Percentiles rank a stretch among this genome's conserved stretches.
These are phyloP conservation scores for Sesbania bispinosa DNA, from an alignment of 306 rosid species.

Conservation along the genomic window DNA sequence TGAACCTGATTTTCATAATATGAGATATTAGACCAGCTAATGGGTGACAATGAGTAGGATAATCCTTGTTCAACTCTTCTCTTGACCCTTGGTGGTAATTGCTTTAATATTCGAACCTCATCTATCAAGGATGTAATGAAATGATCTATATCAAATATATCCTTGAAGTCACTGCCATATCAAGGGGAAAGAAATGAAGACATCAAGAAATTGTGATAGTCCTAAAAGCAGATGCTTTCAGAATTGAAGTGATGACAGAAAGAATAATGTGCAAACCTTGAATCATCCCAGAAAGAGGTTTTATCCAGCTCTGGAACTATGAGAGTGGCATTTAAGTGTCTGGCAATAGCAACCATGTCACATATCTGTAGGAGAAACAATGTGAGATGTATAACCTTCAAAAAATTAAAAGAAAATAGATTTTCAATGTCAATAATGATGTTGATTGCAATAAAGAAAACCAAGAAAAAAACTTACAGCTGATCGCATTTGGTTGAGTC, in stretches of 20 bases:
- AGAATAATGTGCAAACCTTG: conserved; percentile 47
- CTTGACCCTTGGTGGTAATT: conserved; percentile 68
- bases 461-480: conserved; percentile 62
- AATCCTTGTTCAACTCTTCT: conserved; percentile 48
- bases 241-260: not conserved
- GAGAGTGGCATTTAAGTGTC: conserved; percentile 79
- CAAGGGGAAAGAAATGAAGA: conserved; percentile 13
- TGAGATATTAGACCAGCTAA: conserved; percentile 87
- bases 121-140: conserved; percentile 78
- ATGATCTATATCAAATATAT: conserved; percentile 73
- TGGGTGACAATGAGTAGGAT: conserved; percentile 60
- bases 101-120: conserved; percentile 73
- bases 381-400: too few species aligned
- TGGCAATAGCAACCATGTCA: conserved; percentile 92
- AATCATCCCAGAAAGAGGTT: conserved; percentile 90
- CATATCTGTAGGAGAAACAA: conserved; percentile 80
- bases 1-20: conserved; percentile 71
- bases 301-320: conserved; percentile 91
- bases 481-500: conserved; percentile 97
- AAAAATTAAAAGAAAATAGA: conserved; percentile 16
- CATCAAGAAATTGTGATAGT: conserved; percentile 8
- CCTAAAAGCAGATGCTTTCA: not conserved
- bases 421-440: not conserved
- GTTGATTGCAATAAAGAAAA: not conserved
- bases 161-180: conserved; percentile 73